Conservation (phyloP, 495 filamentous ascomycete genomes). For the Aspergillus baeticus region DNA sequence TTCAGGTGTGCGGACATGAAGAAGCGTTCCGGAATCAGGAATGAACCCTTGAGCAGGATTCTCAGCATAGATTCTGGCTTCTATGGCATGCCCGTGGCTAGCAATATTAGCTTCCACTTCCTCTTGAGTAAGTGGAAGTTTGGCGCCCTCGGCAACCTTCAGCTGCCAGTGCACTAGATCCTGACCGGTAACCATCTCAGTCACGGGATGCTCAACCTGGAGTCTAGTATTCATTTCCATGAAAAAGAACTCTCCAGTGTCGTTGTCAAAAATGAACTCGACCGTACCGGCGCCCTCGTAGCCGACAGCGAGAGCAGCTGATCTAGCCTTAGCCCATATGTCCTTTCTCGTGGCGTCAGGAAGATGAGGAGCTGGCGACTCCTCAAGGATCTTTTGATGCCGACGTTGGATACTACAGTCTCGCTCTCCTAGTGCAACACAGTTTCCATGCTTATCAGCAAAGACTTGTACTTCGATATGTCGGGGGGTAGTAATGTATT, state of each 20-base stretch:
- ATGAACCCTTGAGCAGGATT: conserved; percentile 88
- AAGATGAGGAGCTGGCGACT: conserved; percentile 88
- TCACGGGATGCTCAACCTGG: conserved; percentile 97
- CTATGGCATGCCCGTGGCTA: conserved; percentile 81
- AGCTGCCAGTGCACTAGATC: conserved; percentile 98
- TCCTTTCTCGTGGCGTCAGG: conserved; percentile 77
- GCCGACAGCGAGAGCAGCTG: conserved; percentile 85
- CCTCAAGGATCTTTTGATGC: conserved; percentile 97
- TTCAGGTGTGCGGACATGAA: conserved; percentile 77
- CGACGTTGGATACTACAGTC: conserved; percentile 86
- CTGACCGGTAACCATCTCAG: conserved; percentile 92
- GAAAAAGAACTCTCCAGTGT: conserved; percentile 91
- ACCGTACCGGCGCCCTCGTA: conserved; percentile 97
- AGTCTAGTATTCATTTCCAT: conserved; percentile 99
- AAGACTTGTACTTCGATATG: conserved; percentile 99
- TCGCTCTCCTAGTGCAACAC: conserved; percentile 78
- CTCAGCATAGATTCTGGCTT: conserved; percentile 95
- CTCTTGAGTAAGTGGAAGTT: conserved; percentile 80
- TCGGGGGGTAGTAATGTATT: conserved; percentile 89
- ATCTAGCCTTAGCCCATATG: conserved; percentile 89
- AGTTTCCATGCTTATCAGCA: conserved; percentile 85
- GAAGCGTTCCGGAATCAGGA: conserved; percentile 85
- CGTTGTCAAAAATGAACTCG: conserved; percentile 98
- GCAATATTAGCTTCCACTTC: conserved; percentile 76
- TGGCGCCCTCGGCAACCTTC: conserved; percentile 82